phyloP scores from a whole-genome alignment of 2,329 filamentous ascomycete species.

The Ophiocordyceps robertsii region DNA sequence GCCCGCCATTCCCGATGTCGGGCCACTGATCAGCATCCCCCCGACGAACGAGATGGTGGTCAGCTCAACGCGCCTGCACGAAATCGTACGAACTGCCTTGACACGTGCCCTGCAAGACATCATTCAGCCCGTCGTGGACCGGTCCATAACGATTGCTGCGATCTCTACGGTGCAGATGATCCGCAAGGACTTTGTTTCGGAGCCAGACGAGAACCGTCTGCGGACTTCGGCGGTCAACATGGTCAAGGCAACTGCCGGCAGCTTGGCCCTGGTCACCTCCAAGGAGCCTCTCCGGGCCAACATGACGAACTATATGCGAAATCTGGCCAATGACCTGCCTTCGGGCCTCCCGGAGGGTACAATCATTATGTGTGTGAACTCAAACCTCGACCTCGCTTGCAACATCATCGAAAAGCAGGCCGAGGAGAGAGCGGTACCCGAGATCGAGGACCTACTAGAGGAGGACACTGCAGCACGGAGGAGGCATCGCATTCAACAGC shows the following conservation, averaged over 20 bases:
- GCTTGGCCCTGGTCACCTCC: slow-evolving; percentile 89
- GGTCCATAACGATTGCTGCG: slow-evolving; percentile 93
- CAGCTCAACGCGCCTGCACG: slow-evolving; percentile 50
- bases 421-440: slow-evolving; percentile 80
- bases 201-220: slow-evolving; percentile 77
- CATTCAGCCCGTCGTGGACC: slow-evolving; percentile 91
- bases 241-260: slow-evolving; percentile 89
- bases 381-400: slow-evolving; percentile 88
- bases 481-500: slow-evolving; percentile 59
- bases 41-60: slow-evolving; percentile 70
- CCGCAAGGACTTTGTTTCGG: slow-evolving; percentile 89
- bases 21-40: slow-evolving; percentile 66
- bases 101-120: slow-evolving; percentile 89
- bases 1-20: slow-evolving; percentile 72
- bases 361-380: slow-evolving; percentile 97
- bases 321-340: slow-evolving; percentile 52
- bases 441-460: slow-evolving; percentile 91
- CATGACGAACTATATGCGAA: slow-evolving; percentile 91
- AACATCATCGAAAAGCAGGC: slow-evolving; percentile 91
- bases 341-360: slow-evolving; percentile 84
- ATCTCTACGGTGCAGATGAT: slow-evolving; percentile 95
- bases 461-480: slow-evolving; percentile 65
- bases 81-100: slow-evolving; percentile 76
- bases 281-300: slow-evolving; percentile 94
- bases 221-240: slow-evolving; percentile 81